These are phyloP conservation scores for Ensete ventricosum DNA, from an alignment of 176 grass and related monocot species.

Conservation along the genomic window DNA sequence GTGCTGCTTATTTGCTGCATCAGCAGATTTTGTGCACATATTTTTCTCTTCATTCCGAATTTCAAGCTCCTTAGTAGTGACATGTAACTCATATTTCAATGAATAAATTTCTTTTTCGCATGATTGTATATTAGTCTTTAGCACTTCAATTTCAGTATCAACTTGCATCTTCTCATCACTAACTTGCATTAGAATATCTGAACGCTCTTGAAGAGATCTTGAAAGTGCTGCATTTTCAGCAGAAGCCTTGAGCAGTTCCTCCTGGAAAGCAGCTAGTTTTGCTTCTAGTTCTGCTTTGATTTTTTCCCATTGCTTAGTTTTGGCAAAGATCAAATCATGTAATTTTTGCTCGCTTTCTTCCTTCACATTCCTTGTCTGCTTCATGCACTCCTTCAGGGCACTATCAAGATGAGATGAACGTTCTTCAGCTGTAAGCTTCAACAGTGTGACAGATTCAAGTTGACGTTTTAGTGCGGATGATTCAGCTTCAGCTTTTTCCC, in stretches of 20 bases:
- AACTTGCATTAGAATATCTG: conserved; percentile 73
- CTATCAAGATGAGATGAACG: conserved; percentile 87
- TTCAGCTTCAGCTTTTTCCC: conserved; percentile 99
- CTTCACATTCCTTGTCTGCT: conserved; percentile 87
- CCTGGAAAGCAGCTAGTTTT: conserved; percentile 72
- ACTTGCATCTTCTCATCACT: conserved; percentile 77
- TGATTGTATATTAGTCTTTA: conserved; percentile 71
- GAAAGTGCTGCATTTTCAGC: conserved; percentile 88
- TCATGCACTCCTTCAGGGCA: conserved; percentile 99
- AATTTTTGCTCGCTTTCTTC: conserved; percentile 98
- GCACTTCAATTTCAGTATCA: conserved; percentile 82
- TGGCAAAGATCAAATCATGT: conserved; percentile 91
- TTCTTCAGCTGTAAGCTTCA: conserved; percentile 78
- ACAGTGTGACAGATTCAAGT: conserved; percentile 89
- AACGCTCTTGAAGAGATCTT: conserved; percentile 69
- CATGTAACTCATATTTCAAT: conserved; percentile 86
- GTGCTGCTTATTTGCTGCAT: conserved; percentile 90
- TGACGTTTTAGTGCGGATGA: conserved; percentile 81
- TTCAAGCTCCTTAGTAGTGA: conserved; percentile 90
- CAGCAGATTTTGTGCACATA: conserved; percentile 90
- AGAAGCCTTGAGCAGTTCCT: conserved; percentile 72
- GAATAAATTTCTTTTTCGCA: conserved; percentile 82
- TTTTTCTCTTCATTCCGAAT: conserved; percentile 98
- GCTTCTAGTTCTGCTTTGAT: conserved; percentile 76
- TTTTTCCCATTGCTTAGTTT: conserved; percentile 95